Evolutionary conservation across 2,329 filamentous ascomycete species (phyloP).

Genomic region (Daldinia sp.): DNA sequence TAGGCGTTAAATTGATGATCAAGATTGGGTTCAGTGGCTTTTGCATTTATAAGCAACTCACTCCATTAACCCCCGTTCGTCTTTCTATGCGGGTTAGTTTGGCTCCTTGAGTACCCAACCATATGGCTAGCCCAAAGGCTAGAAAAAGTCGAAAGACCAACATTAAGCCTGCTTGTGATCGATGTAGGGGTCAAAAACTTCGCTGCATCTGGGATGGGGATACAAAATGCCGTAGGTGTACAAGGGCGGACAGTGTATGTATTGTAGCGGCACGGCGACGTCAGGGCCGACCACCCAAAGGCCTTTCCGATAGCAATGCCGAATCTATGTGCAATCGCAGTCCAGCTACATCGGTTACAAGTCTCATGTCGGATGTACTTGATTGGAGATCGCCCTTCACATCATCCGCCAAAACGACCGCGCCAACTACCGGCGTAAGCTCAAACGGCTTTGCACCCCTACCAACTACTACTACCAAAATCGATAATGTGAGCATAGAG

Average conservation of each 20-base stretch:
- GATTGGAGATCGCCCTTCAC: not conserved
- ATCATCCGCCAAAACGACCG: not conserved
- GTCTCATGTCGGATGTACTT: not conserved
- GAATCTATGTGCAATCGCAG: not conserved
- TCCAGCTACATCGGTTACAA: not conserved
- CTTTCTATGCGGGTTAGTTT: not conserved
- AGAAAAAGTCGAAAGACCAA: not conserved
- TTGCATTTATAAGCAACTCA: not conserved
- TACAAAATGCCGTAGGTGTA: not conserved
- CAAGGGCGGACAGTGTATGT: not conserved
- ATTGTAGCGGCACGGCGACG: not conserved
- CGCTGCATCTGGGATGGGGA: not conserved
- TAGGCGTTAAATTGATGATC: not conserved
- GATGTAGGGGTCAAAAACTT: not conserved
- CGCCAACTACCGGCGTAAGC: not conserved
- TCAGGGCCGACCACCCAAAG: not conserved
- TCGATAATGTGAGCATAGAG: not conserved
- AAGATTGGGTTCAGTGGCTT: not conserved
- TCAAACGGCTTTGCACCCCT: not conserved
- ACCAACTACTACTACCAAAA: not conserved
- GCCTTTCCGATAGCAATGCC: not conserved
- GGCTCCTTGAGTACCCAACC: not conserved
- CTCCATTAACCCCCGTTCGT: not conserved
- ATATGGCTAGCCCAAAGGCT: not conserved
- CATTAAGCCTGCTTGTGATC: not conserved